Base-by-base conservation (phyloP, 2,329 filamentous ascomycete species). In the Sporothrix mexicana region DNA sequence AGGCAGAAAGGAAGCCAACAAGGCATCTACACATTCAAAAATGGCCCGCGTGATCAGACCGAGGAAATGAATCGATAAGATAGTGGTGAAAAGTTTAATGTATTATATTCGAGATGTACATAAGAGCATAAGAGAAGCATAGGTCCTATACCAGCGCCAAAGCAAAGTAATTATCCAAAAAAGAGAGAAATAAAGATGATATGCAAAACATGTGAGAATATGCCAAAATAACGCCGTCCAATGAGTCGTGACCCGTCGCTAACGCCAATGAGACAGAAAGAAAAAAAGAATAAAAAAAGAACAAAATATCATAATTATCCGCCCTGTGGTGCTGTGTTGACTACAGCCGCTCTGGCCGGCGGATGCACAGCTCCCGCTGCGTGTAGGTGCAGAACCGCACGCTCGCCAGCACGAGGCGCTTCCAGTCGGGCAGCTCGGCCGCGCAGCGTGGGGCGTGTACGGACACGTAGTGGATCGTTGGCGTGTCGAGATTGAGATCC, bases 371-470 rank as follows among this genome's bases (percentile, higher is more conserved):
- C 15, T 51, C 69, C 12, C 12, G 47, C 53, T 73, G 69, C 9
- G 71, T 36, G 8, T 69, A 51, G 15, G 73, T 74, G 71, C 74
- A 72, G 51, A 73, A 75, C 0, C 71, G 72, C 43, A 74, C 73
- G 51, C 74, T 74, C 2, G 78, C 78, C 64, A 75, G 70, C 13
- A 77, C 75, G 20, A 79, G 73, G 25, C 64, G 69, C 74, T 76
- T 78, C 79, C 80, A 81, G n/a, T 80, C 77, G 49, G 75, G 78
- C 49, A 81, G 78, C 75, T 84, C 83, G 0, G 53, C 76, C 20
- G 78, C 77, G 17, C 82, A 77, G 36, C 83, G 75, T 47, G 82
- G 83, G 68, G 82, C 81, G 25, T 84, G 84, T 0, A 84, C 66
- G 59, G 83, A 66, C 25, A 84, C 77, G 70, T 82, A 84, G 12